Percentiles rank a stretch among this genome's conserved stretches.
Evolutionary conservation across 177 flowering plant genomes (phyloP).

Genomic region (Tripterygium wilfordii): DNA sequence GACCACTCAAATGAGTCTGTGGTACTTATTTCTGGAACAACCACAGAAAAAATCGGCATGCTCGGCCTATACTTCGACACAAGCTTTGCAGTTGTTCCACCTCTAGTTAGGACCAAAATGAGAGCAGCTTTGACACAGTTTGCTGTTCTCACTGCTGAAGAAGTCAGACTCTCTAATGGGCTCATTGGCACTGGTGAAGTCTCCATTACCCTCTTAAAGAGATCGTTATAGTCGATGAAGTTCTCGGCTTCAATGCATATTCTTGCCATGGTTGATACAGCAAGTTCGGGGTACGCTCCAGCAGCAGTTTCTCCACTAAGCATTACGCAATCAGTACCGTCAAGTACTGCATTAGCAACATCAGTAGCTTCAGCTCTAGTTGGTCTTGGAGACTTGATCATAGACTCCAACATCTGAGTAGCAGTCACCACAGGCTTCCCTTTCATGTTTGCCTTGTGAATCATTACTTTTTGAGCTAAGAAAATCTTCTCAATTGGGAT

Average conservation of each 20-base stretch:
- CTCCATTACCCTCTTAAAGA: constrained; percentile 30
- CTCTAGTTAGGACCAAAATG: constrained; percentile 33
- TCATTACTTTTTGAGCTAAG: constrained; percentile 31
- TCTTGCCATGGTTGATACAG: constrained; percentile 45
- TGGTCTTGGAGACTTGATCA: constrained; percentile 38
- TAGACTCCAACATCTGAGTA: constrained; percentile 37
- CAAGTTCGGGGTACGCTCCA: constrained; percentile 49
- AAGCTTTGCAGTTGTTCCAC: constrained; percentile 27
- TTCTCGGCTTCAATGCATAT: constrained; percentile 48
- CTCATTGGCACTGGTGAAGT: constrained; percentile 41
- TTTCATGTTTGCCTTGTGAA: constrained; percentile 19
- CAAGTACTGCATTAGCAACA: constrained; percentile 43
- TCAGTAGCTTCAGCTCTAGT: constrained; percentile 50
- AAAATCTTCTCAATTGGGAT: constrained; percentile 34
- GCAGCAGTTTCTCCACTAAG: constrained; percentile 54
- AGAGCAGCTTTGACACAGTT: constrained; percentile 17
- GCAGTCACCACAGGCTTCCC: constrained; percentile 35
- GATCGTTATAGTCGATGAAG: constrained; percentile 31
- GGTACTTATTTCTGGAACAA: constrained; percentile 43
- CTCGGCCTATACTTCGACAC: constrained; percentile 31
- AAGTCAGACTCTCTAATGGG: constrained; percentile 42
- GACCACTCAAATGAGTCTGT: constrained; percentile 56
- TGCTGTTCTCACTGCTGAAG: constrained; percentile 40
- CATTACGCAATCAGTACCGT: constrained; percentile 47
- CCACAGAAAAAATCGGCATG: constrained; percentile 36